These are phyloP conservation scores for Xerocomus nothofagi DNA, from an alignment of 1,284 basidiomycete species.

Conservation along the genomic window DNA sequence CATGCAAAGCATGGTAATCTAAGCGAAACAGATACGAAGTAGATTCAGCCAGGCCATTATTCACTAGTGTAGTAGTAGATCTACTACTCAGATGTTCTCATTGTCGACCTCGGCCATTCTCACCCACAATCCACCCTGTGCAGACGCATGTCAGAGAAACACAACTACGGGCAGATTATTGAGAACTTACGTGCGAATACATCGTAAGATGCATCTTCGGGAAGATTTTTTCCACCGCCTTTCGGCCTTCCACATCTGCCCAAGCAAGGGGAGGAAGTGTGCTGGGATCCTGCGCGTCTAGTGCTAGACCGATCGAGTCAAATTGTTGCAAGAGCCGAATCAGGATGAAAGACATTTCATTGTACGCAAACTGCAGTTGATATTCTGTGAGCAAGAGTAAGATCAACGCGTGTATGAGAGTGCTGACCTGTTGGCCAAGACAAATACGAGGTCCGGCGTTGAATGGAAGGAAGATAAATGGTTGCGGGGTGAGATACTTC, in stretches of 20 bases:
- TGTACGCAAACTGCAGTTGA: slow-evolving; percentile 43
- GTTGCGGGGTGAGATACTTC: slow-evolving; percentile 30
- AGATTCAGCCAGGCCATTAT: neutral
- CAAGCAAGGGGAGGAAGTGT: slow-evolving; percentile 36
- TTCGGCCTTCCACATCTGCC: slow-evolving; percentile 34
- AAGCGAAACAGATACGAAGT: neutral
- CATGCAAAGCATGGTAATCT: neutral
- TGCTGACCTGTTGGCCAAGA: slow-evolving; percentile 43
- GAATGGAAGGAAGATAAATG: slow-evolving; percentile 49
- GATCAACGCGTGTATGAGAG: neutral
- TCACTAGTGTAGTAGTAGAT: neutral
- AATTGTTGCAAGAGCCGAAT: slow-evolving; percentile 46
- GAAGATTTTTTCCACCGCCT: slow-evolving; percentile 38
- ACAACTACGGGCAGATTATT: neutral
- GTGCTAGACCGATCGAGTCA: slow-evolving; percentile 36
- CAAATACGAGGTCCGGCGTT: slow-evolving; percentile 50
- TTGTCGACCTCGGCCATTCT: slow-evolving; percentile 26
- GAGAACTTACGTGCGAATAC: slow-evolving; percentile 36
- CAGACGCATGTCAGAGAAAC: neutral
- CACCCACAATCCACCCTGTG: slow-evolving; percentile 30
- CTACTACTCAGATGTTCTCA: slow-evolving; percentile 2
- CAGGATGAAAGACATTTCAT: slow-evolving; percentile 46
- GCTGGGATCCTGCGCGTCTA: slow-evolving; percentile 36
- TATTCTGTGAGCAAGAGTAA: slow-evolving; percentile 1
- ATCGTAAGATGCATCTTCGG: slow-evolving; percentile 42